phyloP scores from a whole-genome alignment of 177 flowering plant species.

The Vitis hybrid region DNA sequence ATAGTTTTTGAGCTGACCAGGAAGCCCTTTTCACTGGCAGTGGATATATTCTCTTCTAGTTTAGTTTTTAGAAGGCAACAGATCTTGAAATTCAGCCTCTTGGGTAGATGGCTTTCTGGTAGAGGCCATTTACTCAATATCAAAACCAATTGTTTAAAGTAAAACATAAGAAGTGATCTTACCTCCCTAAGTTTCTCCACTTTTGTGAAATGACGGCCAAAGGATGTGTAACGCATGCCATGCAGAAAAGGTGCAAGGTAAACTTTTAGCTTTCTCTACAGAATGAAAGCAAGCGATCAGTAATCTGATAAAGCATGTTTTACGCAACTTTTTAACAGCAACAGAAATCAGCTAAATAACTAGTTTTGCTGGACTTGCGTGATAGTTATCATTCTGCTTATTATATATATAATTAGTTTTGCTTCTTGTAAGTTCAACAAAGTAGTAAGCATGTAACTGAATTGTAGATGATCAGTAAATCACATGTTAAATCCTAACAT shows the following conservation, averaged over 20 bases:
- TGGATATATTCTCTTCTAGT: background rate
- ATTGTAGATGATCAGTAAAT: no score
- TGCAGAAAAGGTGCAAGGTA: slow-evolving; percentile 67
- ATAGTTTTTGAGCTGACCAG: background rate
- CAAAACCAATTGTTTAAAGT: background rate
- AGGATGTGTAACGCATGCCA: slow-evolving; percentile 62
- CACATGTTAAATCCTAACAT: no score
- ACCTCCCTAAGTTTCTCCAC: slow-evolving; percentile 37
- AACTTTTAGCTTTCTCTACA: slow-evolving; percentile 36
- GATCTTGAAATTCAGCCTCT: background rate
- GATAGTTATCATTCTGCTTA: no score
- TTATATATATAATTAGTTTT: background rate
- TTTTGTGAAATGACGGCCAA: slow-evolving; percentile 74
- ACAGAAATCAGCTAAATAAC: background rate
- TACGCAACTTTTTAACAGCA: background rate
- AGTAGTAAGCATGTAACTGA: no score
- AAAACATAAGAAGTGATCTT: background rate
- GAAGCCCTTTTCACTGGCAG: background rate
- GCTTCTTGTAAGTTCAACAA: no score
- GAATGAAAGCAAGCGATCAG: slow-evolving; percentile 4
- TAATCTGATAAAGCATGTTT: background rate
- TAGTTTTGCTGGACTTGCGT: background rate
- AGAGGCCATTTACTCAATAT: background rate
- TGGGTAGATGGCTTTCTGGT: background rate
- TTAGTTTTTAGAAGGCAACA: background rate